Evolutionary conservation across 345 rosid species (phyloP).

Genomic region (Bruguiera sexangula): DNA sequence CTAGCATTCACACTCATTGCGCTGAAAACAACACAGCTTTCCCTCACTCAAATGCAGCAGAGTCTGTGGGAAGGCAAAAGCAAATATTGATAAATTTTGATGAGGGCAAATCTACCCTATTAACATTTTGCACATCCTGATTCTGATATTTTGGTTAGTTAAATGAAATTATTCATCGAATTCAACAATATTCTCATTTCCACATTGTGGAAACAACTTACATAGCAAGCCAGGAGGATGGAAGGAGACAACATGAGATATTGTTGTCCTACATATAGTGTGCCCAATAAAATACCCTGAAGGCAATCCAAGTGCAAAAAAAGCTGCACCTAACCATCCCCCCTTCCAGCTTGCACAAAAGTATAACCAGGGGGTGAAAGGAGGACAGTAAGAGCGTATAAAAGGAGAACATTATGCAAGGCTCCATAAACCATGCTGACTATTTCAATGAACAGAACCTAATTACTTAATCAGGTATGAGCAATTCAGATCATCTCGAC

Average conservation of each 20-base stretch:
- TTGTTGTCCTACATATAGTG: background rate
- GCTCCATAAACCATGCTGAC: no score
- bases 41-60: conserved; percentile 17
- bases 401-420: no score
- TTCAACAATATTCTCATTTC: background rate
- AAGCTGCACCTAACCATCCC: no score
- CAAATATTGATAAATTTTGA: conserved; percentile 12
- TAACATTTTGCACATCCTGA: background rate
- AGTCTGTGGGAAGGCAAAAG: conserved; percentile 16
- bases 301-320: background rate
- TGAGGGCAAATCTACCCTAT: background rate
- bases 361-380: no score
- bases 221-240: background rate
- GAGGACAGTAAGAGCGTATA: no score
- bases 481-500: no score
- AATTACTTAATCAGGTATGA: no score
- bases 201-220: background rate
- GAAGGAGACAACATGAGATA: no score
- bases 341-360: no score
- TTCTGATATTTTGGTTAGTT: background rate
- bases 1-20: conserved; percentile 58
- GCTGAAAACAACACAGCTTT: conserved; percentile 14
- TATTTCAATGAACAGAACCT: no score
- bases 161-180: background rate
- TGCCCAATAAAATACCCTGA: no score